Base-by-base conservation (phyloP, 495 filamentous ascomycete species). In the Filosporella fistucella region DNA sequence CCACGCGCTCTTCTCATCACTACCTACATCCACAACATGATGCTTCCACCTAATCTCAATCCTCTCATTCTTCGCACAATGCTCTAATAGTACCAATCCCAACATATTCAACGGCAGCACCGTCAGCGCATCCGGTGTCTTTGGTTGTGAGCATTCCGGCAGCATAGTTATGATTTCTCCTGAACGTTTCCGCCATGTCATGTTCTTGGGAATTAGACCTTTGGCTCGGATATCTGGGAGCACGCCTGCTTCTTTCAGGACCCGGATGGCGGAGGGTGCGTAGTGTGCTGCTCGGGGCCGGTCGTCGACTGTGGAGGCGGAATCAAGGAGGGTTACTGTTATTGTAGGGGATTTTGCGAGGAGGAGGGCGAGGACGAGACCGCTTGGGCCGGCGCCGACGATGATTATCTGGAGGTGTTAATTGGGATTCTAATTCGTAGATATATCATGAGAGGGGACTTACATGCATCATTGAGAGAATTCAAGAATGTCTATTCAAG, bases 271-370 rank as follows among this genome's bases (percentile, higher is more conserved):
- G 10, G 71, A 64, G 12, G 68, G 59, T 9, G 64, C 69, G 58
- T 77, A 75, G 52, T 78, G 69, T 16, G 67, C 67, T 13, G 76
- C 74, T 45, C 77, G 77, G 8, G 77, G 77, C 42, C 78, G 73
- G 32, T 67, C 65, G 60, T 78, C 74, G 21, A 81, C 57, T 36
- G 65, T 59, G n/a, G 62, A 47, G 25, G 71, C 69, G n/a, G 66
- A 65, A 48, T 82, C 77, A 24, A 81, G 62, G 11, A 81, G 59
- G 29, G 68, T 66, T 43, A 76, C 70, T 42, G 68, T 51, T 47
- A 80, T 74, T 24, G 71, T 69, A n/a, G n/a, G n/a, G 48, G 70
- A 60, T 57, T 73, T 72, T 8, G 75, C 65, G 10, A 82, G 70
- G n/a, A 82, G 63, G 14, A 82, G 61, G 0, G 70, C 64, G 0